A percentile compares a stretch with the other conserved stretches of the same genome.
phyloP scores from a whole-genome alignment of 2,329 filamentous ascomycete species.

The Apiospora saccharicola region DNA sequence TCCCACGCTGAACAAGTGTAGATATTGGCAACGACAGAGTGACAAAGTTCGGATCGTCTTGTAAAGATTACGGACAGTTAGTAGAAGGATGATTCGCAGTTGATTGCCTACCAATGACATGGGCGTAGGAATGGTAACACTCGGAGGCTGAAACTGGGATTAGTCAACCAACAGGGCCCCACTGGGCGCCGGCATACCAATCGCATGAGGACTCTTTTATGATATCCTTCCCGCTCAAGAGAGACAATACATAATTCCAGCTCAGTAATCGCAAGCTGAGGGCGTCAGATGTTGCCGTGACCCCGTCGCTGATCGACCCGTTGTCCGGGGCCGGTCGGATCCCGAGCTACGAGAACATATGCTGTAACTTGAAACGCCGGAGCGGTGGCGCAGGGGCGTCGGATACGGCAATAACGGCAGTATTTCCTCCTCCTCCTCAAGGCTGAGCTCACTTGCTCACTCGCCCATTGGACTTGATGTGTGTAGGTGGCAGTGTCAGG shows the following conservation, averaged over 20 bases:
- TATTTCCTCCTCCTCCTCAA: neutral
- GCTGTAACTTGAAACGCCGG: conserved; percentile 13
- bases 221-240: neutral
- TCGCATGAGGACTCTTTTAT: too few relatives aligned
- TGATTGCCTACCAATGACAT: neutral
- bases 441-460: neutral
- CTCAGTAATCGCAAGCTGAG: neutral
- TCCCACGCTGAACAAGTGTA: neutral
- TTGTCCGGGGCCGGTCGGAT: neutral
- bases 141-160: neutral
- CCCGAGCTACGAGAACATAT: neutral
- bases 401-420: neutral
- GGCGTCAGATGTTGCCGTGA: neutral
- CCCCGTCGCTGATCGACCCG: neutral
- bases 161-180: neutral
- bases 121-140: neutral
- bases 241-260: neutral
- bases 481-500: too few relatives aligned
- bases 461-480: too few relatives aligned
- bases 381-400: neutral
- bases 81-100: neutral
- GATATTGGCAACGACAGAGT: neutral
- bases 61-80: neutral
- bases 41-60: neutral
- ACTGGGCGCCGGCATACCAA: neutral